Base-by-base conservation (phyloP, 2,329 filamentous ascomycete species). In the Botrytis aclada region DNA sequence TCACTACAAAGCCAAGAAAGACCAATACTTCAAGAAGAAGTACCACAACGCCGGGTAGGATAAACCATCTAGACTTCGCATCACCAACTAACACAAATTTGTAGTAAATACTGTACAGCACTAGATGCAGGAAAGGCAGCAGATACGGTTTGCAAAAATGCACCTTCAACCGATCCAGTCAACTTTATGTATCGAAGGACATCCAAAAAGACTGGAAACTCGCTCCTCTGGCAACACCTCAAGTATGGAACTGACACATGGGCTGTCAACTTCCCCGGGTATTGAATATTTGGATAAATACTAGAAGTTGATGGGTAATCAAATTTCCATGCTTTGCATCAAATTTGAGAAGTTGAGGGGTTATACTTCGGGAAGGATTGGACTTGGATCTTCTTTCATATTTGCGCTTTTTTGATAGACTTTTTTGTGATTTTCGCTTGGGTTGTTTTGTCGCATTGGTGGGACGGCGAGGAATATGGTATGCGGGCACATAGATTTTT, bases 151-250 rank as follows among this genome's bases (percentile, higher is more conserved):
- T 73, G 72, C n/a, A 47, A 60, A 4, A 64, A 22, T 20, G 66
- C 60, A 34, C 39, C 37, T 9, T 47, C 60, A 6, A 25, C 45
- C 12, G 66, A 73, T 37, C 60, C 66, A 47, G 64, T 73, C 34
- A 51, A 73, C 41, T 70, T 70, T 29, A 70, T 70, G 45, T 73
- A 65, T 45, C 60, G 72, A 62, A 47, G 61, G 18, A 73, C 72
- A 41, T 61, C 29, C 20, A 39, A 73, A 41, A 70, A 70, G 47
- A 54, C 6, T 51, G 72, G 60, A 37, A 73, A 73, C 37, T 62
- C 47, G 20, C 32, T 63, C 45, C 47, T 73, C 7, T 71, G 67
- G 60, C 66, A 73, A 41, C 65, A 73, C 10, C 58, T 73, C 1
- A 70, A 41, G 25, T 70, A 73, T n/a, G 43, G 43, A 25, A 70